A percentile compares a stretch with the other conserved stretches of the same genome.
These are phyloP conservation scores for Metschnikowia picachoensis DNA, from an alignment of 805 yeast species.

Conservation along the genomic window DNA sequence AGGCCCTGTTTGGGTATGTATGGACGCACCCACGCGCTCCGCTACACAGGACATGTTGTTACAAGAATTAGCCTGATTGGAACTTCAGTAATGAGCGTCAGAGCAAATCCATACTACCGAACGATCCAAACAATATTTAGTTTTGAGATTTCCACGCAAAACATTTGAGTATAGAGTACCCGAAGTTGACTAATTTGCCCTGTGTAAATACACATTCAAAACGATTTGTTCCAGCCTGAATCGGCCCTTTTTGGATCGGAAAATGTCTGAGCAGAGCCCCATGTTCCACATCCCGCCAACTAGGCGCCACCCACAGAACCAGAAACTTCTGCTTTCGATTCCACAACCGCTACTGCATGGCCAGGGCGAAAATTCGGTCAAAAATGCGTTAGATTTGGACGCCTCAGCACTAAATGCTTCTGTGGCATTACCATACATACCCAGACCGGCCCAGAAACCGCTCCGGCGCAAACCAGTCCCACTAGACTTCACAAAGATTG, in stretches of 20 bases:
- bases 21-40: no score
- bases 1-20: no score
- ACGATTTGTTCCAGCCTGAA: no score
- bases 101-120: no score
- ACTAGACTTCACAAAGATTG: constrained; percentile 35
- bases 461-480: constrained; percentile 41
- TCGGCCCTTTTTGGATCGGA: not conserved
- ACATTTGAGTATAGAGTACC: no score
- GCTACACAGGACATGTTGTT: no score
- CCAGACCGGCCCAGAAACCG: constrained; percentile 1
- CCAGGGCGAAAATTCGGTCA: not conserved
- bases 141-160: no score
- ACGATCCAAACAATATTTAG: no score
- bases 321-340: constrained; percentile 26
- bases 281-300: constrained; percentile 35
- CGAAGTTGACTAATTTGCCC: no score
- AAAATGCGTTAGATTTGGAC: not conserved
- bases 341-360: constrained; percentile 24
- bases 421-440: constrained; percentile 12
- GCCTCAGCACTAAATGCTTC: constrained; percentile 3
- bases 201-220: no score
- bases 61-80: no score
- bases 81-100: no score
- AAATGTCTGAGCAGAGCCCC: constrained; percentile 20
- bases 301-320: constrained; percentile 20